Conservation (phyloP, 2,329 filamentous ascomycete species). For the Ophiostoma australiae region DNA sequence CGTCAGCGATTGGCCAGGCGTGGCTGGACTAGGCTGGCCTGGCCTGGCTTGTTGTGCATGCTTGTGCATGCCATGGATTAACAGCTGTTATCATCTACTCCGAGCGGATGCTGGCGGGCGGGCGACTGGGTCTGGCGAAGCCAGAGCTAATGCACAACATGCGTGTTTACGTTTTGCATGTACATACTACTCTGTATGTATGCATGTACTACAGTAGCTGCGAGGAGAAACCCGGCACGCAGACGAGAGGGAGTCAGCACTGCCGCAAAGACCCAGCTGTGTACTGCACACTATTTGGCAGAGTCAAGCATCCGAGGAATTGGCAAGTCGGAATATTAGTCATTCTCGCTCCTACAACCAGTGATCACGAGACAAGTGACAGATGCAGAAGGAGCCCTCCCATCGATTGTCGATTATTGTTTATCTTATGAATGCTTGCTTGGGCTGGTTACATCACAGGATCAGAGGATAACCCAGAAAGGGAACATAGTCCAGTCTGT, state of each 20-base stretch:
- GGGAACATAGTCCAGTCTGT: background rate
- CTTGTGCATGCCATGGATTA: too few relatives aligned
- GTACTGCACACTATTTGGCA: background rate
- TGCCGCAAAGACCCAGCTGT: background rate
- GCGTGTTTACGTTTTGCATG: background rate
- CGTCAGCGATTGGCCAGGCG: conserved; percentile 1
- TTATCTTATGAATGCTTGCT: background rate
- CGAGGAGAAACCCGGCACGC: background rate
- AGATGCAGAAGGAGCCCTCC: conserved; percentile 8
- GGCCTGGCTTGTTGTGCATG: background rate
- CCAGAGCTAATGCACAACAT: conserved; percentile 7
- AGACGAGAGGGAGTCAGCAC: background rate
- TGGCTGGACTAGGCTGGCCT: background rate
- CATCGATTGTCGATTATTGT: too few relatives aligned
- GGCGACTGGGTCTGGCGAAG: background rate
- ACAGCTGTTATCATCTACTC: too few relatives aligned
- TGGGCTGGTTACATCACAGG: background rate
- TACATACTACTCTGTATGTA: too few relatives aligned
- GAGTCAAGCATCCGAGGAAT: background rate
- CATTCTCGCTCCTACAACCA: background rate
- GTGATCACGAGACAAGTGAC: background rate
- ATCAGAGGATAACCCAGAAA: background rate
- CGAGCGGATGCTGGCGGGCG: too few relatives aligned
- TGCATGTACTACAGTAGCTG: background rate
- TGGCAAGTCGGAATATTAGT: background rate